phyloP scores from a whole-genome alignment of 768 basidiomycete species.

The Leccinum rimulosum region DNA sequence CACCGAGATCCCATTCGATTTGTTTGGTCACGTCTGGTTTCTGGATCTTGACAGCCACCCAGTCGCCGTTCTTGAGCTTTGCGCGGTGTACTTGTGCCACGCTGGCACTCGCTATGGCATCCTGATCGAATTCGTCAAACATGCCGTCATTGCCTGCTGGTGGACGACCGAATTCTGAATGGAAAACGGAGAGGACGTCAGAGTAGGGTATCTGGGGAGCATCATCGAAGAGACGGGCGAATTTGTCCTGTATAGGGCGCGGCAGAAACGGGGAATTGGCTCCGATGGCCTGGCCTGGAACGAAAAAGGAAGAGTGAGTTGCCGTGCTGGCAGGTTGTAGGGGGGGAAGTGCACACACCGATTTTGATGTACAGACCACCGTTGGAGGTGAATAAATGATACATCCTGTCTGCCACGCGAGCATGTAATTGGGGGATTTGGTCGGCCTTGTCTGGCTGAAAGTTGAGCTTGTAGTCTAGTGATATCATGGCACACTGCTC shows the following conservation, averaged over 20 bases:
- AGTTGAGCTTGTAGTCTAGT: conserved; percentile 86
- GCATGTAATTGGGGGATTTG: conserved; percentile 80
- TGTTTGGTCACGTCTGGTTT: conserved; percentile 87
- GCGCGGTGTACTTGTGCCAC: conserved; percentile 93
- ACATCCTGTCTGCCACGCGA: conserved; percentile 77
- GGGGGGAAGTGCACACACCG: conserved; percentile 38
- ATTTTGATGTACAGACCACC: conserved; percentile 87
- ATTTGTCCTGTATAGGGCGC: conserved; percentile 76
- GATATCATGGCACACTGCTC: conserved; percentile 66
- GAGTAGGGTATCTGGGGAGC: conserved; percentile 82
- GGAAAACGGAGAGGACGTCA: conserved; percentile 42
- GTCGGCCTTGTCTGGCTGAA: conserved; percentile 66
- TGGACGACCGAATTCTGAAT: too few species aligned
- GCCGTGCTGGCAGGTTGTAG: neutral
- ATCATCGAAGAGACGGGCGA: conserved; percentile 81
- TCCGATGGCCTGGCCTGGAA: conserved; percentile 68
- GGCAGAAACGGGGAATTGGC: conserved; percentile 87
- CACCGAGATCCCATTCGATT: conserved; percentile 79
- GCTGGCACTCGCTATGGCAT: conserved; percentile 82
- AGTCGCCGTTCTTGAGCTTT: conserved; percentile 46
- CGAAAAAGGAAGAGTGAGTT: neutral
- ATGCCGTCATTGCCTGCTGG: conserved; percentile 54
- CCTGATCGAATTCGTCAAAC: conserved; percentile 74
- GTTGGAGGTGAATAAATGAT: conserved; percentile 74
- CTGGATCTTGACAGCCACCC: conserved; percentile 94